A percentile compares a stretch with the other conserved stretches of the same genome.
Conservation (phyloP, 179 eudicot genomes). For the Vitellaria paradoxa region DNA sequence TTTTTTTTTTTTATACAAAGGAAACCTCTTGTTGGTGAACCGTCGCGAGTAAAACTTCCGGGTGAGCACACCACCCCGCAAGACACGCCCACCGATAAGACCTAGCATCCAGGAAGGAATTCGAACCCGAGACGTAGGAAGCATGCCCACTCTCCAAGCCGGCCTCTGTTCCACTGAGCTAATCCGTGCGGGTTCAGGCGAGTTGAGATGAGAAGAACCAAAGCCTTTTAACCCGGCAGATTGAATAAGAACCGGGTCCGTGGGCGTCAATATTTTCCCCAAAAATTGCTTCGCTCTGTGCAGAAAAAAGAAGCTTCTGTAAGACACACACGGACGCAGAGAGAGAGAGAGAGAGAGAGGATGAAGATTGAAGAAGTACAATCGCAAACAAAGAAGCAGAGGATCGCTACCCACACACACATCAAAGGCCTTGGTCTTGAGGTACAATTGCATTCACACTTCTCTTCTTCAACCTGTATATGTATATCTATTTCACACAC, state of each 20-base stretch:
- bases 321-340: neutral
- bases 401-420: constrained; percentile 92
- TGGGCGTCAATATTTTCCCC: neutral
- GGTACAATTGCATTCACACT: constrained; percentile 27
- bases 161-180: too few species aligned
- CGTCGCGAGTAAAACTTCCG: too few species aligned
- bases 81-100: too few species aligned
- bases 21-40: too few species aligned
- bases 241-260: neutral
- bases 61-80: too few species aligned
- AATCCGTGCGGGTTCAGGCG: neutral
- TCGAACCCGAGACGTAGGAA: too few species aligned
- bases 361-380: constrained; percentile 98
- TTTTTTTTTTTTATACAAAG: too few species aligned
- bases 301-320: neutral
- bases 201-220: neutral
- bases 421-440: constrained; percentile 96
- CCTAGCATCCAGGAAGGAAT: too few species aligned
- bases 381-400: constrained; percentile 86
- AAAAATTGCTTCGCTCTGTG: neutral
- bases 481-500: neutral
- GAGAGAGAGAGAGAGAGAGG: neutral
- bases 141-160: too few species aligned
- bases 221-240: neutral
- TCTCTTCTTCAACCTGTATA: neutral